Evolutionary conservation across 768 basidiomycete genomes (phyloP).

Genomic region (Xanthoconium purpureum): DNA sequence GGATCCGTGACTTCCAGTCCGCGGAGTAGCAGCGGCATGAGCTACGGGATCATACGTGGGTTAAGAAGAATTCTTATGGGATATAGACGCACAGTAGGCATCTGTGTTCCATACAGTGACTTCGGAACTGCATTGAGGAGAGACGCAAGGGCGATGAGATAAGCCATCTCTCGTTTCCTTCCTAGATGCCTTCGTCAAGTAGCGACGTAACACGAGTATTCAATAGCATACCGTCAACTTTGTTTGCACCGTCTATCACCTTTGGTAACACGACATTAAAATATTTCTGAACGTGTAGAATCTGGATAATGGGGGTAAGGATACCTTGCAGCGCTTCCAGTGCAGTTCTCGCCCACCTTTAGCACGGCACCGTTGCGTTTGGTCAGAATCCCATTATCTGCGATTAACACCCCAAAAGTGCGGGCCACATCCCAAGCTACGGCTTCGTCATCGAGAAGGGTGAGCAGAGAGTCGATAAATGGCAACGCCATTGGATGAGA

Average conservation of each 20-base stretch:
- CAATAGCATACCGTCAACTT: slow-evolving; percentile 44
- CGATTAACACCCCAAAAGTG: slow-evolving; percentile 65
- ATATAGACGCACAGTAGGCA: slow-evolving; percentile 49
- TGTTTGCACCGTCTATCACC: slow-evolving; percentile 65
- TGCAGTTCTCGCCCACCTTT: slow-evolving; percentile 48
- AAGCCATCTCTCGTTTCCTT: slow-evolving; percentile 54
- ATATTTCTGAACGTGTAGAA: slow-evolving; percentile 74
- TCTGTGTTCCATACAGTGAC: slow-evolving; percentile 63
- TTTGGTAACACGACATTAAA: slow-evolving; percentile 69
- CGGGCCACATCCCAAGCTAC: slow-evolving; percentile 75
- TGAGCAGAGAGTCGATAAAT: slow-evolving; percentile 65
- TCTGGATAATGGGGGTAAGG: slow-evolving; percentile 37
- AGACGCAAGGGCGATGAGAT: slow-evolving; percentile 80
- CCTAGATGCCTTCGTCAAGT: slow-evolving; percentile 35
- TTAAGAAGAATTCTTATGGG: not conserved
- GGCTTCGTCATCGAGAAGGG: slow-evolving; percentile 60
- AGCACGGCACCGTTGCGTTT: slow-evolving; percentile 78
- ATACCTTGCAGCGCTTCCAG: not conserved
- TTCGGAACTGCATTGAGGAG: slow-evolving; percentile 80
- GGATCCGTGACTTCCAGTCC: slow-evolving; percentile 76
- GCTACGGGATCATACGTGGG: slow-evolving; percentile 41
- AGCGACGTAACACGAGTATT: not conserved
- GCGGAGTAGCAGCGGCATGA: slow-evolving; percentile 84
- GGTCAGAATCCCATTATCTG: slow-evolving; percentile 59
- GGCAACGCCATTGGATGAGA: slow-evolving; percentile 56